Evolutionary conservation across 352 stramenopile species (phyloP).

Genomic region (Phytophthora capsici): DNA sequence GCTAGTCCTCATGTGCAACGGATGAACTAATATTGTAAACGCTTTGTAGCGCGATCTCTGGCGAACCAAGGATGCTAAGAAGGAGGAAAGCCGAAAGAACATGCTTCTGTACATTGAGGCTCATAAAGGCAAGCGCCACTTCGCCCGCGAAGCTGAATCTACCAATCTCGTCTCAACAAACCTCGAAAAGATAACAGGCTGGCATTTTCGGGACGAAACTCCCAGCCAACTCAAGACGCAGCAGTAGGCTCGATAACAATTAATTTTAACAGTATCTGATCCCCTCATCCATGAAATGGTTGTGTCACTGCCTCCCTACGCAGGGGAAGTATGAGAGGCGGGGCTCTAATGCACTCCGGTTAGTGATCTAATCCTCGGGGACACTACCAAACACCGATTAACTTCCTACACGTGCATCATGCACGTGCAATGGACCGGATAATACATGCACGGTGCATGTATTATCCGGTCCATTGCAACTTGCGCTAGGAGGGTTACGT

Average conservation of each 20-base stretch:
- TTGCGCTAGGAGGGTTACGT: too few species aligned
- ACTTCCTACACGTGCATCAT: too few species aligned
- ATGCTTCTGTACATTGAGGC: constrained; percentile 79
- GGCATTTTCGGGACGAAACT: neutral
- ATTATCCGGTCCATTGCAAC: too few species aligned
- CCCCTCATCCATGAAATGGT: constrained; percentile 34
- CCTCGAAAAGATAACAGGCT: neutral
- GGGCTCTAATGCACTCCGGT: constrained; percentile 55
- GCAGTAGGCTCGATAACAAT: neutral
- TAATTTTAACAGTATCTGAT: neutral
- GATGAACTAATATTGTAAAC: too few species aligned
- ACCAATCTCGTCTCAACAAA: neutral
- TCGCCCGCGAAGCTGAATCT: constrained; percentile 5
- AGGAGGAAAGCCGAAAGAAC: constrained; percentile 71
- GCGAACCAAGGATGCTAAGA: constrained; percentile 68
- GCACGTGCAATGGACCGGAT: too few species aligned
- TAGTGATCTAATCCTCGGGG: constrained; percentile 46
- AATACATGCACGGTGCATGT: too few species aligned
- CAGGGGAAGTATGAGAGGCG: constrained; percentile 44
- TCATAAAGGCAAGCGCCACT: constrained; percentile 72
- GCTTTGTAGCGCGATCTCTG: constrained; percentile 78
- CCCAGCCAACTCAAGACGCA: neutral
- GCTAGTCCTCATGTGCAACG: neutral
- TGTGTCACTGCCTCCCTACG: constrained; percentile 38
- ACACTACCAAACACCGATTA: neutral